Base-by-base conservation (phyloP, 306 rosid genomes). In the Spatholobus suberectus region DNA sequence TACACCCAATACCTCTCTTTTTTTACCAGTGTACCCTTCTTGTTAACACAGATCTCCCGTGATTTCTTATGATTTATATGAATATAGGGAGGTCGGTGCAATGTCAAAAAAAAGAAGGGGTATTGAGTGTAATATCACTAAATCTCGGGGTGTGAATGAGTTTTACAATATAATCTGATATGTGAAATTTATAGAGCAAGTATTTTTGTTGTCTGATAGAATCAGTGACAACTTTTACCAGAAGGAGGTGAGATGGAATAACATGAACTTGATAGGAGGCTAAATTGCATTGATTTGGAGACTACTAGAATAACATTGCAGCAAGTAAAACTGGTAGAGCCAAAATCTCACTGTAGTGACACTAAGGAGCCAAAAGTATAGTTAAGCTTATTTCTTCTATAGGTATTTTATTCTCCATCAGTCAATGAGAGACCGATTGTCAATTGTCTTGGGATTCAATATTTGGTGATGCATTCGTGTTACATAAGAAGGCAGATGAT, bases 381-480 rank as follows among this genome's bases (percentile, higher is more conserved):
- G 26, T 41, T 62, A 61, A 26, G 8, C 41, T 12, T 26, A 54
- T 54, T 55, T 55, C 46, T 35, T 55, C 49, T 4, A 38, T 40
- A 15, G 46, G 34, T 75, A 59, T 52, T 37, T 59, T 40, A 15
- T 77, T 27, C 58, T 76, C 62, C 59, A 43, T 15, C 59, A 43
- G 46, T 26, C 27, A 44, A 18, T 65, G 76, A 74, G 70, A 26
- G 59, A 13, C 20, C 52, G 15, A 21, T 2, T 81, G 54, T 23
- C 52, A 81, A 15, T 47, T 46, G 43, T 29, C 35, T 34, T 27
- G 32, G 77, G 41, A 70, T 23, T 51, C 34, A 26, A 8, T 51
- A 15, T 49, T 55, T 76, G 63, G 47, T 66, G 61, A 54, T 76
- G 73, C 51, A 32, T 77, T 67, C 38, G 12, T 49, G 46, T 63